Evolutionary conservation across 768 basidiomycete species (phyloP).

Genomic region (Suillus brevipes): DNA sequence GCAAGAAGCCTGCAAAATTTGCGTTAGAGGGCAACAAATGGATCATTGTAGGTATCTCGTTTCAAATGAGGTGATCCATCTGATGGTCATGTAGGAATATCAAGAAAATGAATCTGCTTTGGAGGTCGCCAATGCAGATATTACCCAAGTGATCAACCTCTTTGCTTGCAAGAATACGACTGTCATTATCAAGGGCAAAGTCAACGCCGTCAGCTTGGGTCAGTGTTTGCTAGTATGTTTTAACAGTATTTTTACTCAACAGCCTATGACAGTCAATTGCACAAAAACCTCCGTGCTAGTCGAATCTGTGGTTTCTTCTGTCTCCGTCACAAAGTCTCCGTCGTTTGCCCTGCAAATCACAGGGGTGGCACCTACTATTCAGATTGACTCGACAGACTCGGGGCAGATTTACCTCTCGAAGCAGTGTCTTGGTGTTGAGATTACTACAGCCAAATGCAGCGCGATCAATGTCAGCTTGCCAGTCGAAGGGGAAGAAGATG

Average conservation of each 20-base stretch:
- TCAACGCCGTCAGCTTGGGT: conserved; percentile 93
- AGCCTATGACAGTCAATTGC: conserved; percentile 67
- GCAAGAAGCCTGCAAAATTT: conserved; percentile 92
- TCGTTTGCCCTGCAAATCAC: conserved; percentile 93
- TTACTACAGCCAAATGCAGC: conserved; percentile 93
- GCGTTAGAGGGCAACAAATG: conserved; percentile 92
- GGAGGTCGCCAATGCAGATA: conserved; percentile 71
- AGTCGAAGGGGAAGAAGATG: conserved; percentile 86
- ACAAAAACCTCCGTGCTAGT: conserved; percentile 84
- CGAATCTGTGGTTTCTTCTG: conserved; percentile 88
- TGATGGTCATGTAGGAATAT: conserved; percentile 64
- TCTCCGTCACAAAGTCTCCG: conserved; percentile 87
- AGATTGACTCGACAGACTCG: conserved; percentile 92
- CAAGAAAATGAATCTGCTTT: conserved; percentile 79
- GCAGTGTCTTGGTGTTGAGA: conserved; percentile 75
- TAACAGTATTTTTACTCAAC: conserved; percentile 4
- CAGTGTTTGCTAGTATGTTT: conserved; percentile 12
- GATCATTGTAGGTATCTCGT: conserved; percentile 64
- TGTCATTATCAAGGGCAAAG: conserved; percentile 86
- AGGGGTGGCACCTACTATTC: conserved; percentile 87
- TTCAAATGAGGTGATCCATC: not conserved
- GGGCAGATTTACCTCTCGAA: conserved; percentile 94
- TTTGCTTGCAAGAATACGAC: conserved; percentile 88
- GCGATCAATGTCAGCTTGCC: conserved; percentile 89
- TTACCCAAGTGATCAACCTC: conserved; percentile 84